Base-by-base conservation (phyloP, 176 grass and related monocot species). In the Juncus inflexus region DNA sequence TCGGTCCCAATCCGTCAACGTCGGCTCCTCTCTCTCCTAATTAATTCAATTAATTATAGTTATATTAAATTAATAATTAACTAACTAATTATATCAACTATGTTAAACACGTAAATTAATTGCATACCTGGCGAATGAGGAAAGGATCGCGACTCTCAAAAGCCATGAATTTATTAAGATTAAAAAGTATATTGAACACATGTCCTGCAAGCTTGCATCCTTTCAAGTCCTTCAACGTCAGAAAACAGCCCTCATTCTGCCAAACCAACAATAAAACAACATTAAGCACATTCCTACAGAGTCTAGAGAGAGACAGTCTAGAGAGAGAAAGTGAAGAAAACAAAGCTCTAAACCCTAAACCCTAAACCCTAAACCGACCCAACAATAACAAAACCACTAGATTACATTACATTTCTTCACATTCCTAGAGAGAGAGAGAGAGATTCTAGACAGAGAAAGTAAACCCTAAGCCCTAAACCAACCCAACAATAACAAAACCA, bases 91-190 rank as follows among this genome's bases (percentile, higher is more conserved):
- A 57, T 60, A 71, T 58, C 19, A 15, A 52, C 40, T n/a, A 69
- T n/a, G 15, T 49, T 7, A 6, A 52, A 40, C 15, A 65, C 67
- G 14, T 68, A 60, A 15, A 12, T 12, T 59, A 6, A 15, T 64
- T 79, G 84, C 73, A 69, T 28, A 96, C 92, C 81, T 91, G 92
- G 50, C 92, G 92, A 52, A 96, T 96, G 66, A 91, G 84, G 76
- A 96, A 96, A 37, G 92, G 92, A 67, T 96, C 92, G 71, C 92
- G 86, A 63, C 84, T 82, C 88, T 96, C 92, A 65, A 89, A 91
- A 54, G 82, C 79, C 87, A 91, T 89, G 62, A 96, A 96, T 59
- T 96, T 96, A 57, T 96, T 96, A 15, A 96, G 79, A 70, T 96
- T 96, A 67, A 91, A 96, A 50, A 96, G 87, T 75, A 96, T 87